Evolutionary conservation across 2,329 filamentous ascomycete genomes (phyloP).

Genomic region (Tympanopsis confertula): DNA sequence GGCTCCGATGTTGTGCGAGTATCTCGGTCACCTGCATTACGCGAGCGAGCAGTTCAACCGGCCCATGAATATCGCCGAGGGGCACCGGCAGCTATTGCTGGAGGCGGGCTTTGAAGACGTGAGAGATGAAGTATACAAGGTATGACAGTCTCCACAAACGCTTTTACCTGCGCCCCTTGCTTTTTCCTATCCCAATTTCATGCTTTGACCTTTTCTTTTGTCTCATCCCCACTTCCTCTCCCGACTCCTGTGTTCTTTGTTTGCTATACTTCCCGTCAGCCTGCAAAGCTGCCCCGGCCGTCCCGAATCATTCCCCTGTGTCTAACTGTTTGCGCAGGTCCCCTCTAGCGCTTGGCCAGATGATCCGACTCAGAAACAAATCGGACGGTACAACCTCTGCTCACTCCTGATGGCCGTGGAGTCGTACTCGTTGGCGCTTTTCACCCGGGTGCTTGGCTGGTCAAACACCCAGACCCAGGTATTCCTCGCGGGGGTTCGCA

Average conservation of each 20-base stretch:
- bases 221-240: too few relatives aligned
- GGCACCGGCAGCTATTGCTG: neutral
- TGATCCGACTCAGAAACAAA: neutral
- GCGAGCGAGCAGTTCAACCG: neutral
- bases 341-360: slow-evolving; percentile 12
- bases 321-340: neutral
- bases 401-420: neutral
- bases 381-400: neutral
- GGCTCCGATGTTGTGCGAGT: slow-evolving; percentile 3
- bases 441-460: neutral
- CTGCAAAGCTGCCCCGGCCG: too few relatives aligned
- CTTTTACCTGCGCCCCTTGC: too few relatives aligned
- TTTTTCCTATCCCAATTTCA: too few relatives aligned
- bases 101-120: neutral
- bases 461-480: neutral
- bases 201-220: too few relatives aligned
- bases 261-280: too few relatives aligned
- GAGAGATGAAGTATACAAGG: neutral
- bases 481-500: neutral
- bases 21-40: slow-evolving; percentile 4
- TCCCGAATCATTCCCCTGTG: too few relatives aligned
- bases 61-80: neutral
- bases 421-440: neutral
- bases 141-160: neutral
- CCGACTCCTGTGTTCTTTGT: too few relatives aligned